A percentile compares a stretch with the other conserved stretches of the same genome.
phyloP scores from a whole-genome alignment of 106 monocot species.

The Platanthera zijinensis region DNA sequence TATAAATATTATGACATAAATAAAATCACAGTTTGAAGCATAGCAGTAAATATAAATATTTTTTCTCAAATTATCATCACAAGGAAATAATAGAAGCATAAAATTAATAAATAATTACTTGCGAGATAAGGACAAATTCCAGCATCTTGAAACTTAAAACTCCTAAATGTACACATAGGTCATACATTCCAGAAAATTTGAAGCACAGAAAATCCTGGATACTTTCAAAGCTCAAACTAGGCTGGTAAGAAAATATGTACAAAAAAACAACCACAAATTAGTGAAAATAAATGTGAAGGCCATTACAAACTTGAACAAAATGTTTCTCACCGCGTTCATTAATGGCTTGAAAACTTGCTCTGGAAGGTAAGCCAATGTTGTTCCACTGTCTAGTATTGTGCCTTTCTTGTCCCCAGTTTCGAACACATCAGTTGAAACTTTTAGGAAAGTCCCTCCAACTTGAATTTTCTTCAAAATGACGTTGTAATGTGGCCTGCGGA shows the following conservation, averaged over 20 bases:
- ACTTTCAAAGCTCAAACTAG: slow-evolving; percentile 3
- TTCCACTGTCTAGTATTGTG: slow-evolving; percentile 86
- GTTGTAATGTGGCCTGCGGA: slow-evolving; percentile 77
- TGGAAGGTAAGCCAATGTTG: slow-evolving; percentile 80
- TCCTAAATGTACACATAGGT: too few relatives aligned
- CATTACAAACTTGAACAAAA: not conserved
- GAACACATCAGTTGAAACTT: slow-evolving; percentile 61
- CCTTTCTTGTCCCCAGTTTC: slow-evolving; percentile 55
- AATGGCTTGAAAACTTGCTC: slow-evolving; percentile 47
- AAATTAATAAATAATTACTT: not conserved
- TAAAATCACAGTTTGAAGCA: not conserved
- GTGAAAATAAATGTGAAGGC: not conserved
- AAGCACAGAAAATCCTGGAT: slow-evolving; percentile 10
- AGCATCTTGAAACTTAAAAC: not conserved
- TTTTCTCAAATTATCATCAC: not conserved
- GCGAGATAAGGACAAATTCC: not conserved
- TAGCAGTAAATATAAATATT: not conserved
- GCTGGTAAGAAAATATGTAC: slow-evolving; percentile 10
- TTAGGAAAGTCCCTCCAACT: slow-evolving; percentile 48
- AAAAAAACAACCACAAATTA: not conserved
- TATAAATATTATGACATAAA: not conserved
- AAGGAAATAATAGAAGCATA: not conserved
- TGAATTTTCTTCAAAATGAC: slow-evolving; percentile 67
- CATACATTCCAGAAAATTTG: slow-evolving; percentile 10
- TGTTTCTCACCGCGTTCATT: slow-evolving; percentile 39